Evolutionary conservation across 148 eudicot genomes (phyloP).

Genomic region (Polygonum maritimum): DNA sequence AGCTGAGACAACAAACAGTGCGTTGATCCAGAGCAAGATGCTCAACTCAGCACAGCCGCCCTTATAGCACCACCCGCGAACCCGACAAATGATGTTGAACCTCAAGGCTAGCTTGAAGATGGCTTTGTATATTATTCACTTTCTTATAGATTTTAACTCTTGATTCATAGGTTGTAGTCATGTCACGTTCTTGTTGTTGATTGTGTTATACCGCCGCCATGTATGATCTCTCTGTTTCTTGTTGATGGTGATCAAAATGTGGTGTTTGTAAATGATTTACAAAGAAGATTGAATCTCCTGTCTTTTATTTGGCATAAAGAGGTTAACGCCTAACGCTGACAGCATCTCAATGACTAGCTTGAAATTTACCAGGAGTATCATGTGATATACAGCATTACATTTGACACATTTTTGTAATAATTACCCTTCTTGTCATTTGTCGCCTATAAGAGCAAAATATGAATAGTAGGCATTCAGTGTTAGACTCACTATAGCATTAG

Average conservation of each 20-base stretch:
- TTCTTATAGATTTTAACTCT: background rate
- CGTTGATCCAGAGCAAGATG: too few species aligned
- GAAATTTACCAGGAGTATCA: too few species aligned
- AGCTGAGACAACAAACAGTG: constrained; percentile 12
- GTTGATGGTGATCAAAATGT: background rate
- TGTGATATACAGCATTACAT: too few species aligned
- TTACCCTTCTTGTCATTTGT: too few species aligned
- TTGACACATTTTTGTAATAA: too few species aligned
- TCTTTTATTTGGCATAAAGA: background rate
- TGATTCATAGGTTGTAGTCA: background rate
- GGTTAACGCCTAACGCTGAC: background rate
- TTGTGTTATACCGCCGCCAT: background rate
- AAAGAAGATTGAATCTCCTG: background rate
- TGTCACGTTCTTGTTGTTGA: background rate
- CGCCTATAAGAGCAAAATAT: too few species aligned
- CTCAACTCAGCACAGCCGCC: too few species aligned
- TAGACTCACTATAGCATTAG: too few species aligned
- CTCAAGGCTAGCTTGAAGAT: background rate
- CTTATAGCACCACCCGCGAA: background rate
- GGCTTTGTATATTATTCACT: background rate
- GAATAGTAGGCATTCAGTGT: too few species aligned
- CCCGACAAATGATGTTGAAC: background rate
- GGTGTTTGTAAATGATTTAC: background rate
- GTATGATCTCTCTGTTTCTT: background rate
- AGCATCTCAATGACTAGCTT: too few species aligned